phyloP scores from a whole-genome alignment of 805 yeast species.

The Wickerhamiella sorbophila region DNA sequence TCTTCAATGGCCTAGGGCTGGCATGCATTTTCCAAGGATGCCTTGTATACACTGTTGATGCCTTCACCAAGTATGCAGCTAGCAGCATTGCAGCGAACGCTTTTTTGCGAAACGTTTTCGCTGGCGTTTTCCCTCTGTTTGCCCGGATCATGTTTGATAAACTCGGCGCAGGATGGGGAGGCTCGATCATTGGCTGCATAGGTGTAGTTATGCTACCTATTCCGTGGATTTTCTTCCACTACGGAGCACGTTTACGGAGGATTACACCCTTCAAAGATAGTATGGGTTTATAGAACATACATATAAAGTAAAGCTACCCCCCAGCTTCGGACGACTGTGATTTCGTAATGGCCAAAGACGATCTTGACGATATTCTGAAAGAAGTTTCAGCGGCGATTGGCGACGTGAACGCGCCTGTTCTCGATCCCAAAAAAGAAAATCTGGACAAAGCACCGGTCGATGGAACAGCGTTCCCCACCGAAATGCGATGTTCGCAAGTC shows the following conservation, averaged over 20 bases:
- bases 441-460: background rate
- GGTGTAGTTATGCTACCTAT: slow-evolving; percentile 32
- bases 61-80: slow-evolving; percentile 45
- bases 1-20: slow-evolving; percentile 38
- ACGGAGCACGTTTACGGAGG: slow-evolving; percentile 26
- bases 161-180: slow-evolving; percentile 40
- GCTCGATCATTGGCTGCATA: slow-evolving; percentile 35
- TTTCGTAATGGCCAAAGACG: slow-evolving; percentile 5
- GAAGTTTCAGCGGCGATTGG: slow-evolving; percentile 18
- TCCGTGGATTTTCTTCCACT: slow-evolving; percentile 38
- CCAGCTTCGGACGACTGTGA: no score
- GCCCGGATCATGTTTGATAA: slow-evolving; percentile 43
- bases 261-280: slow-evolving; percentile 15
- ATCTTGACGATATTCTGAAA: slow-evolving; percentile 10
- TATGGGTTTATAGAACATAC: background rate
- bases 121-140: slow-evolving; percentile 51
- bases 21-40: slow-evolving; percentile 47
- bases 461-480: slow-evolving; percentile 23
- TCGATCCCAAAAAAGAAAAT: background rate
- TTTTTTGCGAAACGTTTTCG: slow-evolving; percentile 40
- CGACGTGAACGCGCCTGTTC: slow-evolving; percentile 7
- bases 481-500: slow-evolving; percentile 68
- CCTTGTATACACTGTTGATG: slow-evolving; percentile 47
- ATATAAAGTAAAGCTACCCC: background rate
- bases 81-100: slow-evolving; percentile 48